phyloP scores from a whole-genome alignment of 768 basidiomycete genomes.

The Phylloporus sp. region DNA sequence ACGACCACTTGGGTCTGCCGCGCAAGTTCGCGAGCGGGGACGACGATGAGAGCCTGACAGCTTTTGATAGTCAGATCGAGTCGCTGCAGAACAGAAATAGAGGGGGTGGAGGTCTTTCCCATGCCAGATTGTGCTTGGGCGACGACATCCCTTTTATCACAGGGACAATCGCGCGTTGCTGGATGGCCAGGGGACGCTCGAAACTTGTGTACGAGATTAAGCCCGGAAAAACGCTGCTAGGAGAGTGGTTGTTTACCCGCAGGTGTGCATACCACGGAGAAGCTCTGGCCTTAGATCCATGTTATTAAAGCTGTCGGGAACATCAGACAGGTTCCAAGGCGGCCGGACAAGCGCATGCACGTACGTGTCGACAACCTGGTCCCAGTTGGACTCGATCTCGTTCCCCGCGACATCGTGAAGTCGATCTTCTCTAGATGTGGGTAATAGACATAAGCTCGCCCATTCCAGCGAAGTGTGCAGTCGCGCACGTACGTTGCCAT shows the following conservation, averaged over 20 bases:
- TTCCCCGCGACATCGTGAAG: constrained; percentile 76
- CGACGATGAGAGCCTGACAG: constrained; percentile 97
- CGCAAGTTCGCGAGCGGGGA: constrained; percentile 95
- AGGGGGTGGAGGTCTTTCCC: constrained; percentile 99
- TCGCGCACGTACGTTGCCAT: constrained; percentile 47
- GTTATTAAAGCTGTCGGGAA: constrained; percentile 79
- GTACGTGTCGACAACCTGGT: constrained; percentile 95
- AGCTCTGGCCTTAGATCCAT: constrained; percentile 97
- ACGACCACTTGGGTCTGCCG: constrained; percentile 98
- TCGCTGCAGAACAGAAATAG: constrained; percentile 95
- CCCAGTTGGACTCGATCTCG: constrained; percentile 99
- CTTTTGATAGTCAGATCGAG: constrained; percentile 84
- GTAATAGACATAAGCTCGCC: not conserved
- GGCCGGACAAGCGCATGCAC: constrained; percentile 25
- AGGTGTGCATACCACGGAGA: constrained; percentile 96
- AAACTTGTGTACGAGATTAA: constrained; percentile 50
- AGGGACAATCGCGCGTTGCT: constrained; percentile 98
- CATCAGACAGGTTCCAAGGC: constrained; percentile 13
- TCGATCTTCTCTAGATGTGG: constrained; percentile 52
- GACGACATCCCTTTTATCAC: constrained; percentile 99
- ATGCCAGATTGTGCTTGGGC: constrained; percentile 99
- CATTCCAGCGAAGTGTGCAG: not conserved
- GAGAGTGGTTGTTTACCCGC: constrained; percentile 62
- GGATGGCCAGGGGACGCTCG: constrained; percentile 97
- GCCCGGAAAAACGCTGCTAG: not conserved